phyloP scores from a whole-genome alignment of 2,329 filamentous ascomycete genomes.

The Rhynchosporium agropyri region DNA sequence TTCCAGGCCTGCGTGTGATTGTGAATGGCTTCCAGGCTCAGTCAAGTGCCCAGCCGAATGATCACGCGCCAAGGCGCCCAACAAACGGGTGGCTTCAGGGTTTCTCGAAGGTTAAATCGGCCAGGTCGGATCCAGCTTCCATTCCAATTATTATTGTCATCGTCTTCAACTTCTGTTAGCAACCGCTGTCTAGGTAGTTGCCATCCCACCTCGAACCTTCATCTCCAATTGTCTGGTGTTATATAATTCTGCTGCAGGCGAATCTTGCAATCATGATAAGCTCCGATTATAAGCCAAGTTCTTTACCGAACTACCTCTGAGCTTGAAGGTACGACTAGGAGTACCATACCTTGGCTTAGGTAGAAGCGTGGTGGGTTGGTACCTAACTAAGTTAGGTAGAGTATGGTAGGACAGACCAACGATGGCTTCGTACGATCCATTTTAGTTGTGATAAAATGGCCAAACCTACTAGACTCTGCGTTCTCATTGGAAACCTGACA shows the following conservation, averaged over 20 bases:
- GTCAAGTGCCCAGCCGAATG: neutral
- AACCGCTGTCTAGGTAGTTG: neutral
- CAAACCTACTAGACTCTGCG: too few relatives aligned
- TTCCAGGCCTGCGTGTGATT: neutral
- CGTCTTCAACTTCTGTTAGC: neutral
- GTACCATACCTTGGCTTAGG: too few relatives aligned
- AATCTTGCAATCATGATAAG: neutral
- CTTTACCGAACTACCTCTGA: neutral
- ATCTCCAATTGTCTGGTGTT: neutral
- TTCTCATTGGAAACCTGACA: neutral
- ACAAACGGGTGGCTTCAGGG: neutral
- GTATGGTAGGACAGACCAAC: too few relatives aligned
- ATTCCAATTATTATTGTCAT: too few relatives aligned
- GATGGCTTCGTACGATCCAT: too few relatives aligned
- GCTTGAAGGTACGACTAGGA: neutral
- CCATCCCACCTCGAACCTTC: neutral
- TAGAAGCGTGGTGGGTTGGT: too few relatives aligned
- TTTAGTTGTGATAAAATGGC: too few relatives aligned
- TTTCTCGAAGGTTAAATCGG: neutral
- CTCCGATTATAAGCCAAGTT: too few relatives aligned
- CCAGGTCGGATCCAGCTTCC: neutral
- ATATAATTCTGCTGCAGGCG: neutral
- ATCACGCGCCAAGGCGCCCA: constrained; percentile 5
- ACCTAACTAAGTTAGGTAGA: too few relatives aligned
- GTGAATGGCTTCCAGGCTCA: neutral